A percentile compares a stretch with the other conserved stretches of the same genome.
Conservation (phyloP, 2,329 filamentous ascomycete species). For the Phyllosticta capitalensis region DNA sequence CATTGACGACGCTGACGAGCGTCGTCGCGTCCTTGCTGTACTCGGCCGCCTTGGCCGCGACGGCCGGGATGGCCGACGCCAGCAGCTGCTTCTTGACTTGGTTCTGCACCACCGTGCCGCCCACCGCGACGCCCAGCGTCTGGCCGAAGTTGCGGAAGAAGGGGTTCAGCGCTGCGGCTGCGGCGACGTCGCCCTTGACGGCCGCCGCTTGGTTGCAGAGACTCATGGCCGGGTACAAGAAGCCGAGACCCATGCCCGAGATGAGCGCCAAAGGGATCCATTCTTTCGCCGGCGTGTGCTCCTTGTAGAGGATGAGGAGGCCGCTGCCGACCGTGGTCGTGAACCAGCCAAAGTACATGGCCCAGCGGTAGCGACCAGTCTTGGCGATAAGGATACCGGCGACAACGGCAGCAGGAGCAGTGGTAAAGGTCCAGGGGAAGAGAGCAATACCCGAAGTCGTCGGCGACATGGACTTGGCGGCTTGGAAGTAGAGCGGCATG, state of each 20-base stretch:
- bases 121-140: conserved; percentile 40
- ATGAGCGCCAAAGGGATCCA: conserved; percentile 39
- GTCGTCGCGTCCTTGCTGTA: conserved; percentile 19
- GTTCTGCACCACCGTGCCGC: conserved; percentile 34
- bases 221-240: conserved; percentile 33
- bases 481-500: conserved; percentile 25
- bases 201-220: conserved; percentile 36
- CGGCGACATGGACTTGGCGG: conserved; percentile 16
- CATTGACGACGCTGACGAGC: conserved; percentile 19
- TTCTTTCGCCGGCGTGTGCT: conserved; percentile 24
- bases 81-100: conserved; percentile 16
- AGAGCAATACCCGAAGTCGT: conserved; percentile 19
- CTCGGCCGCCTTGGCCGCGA: conserved; percentile 15
- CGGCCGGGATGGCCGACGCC: neutral
- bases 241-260: conserved; percentile 32
- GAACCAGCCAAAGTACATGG: conserved; percentile 21
- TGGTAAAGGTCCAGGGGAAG: conserved; percentile 23
- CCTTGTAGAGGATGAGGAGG: conserved; percentile 32
- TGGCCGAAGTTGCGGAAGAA: conserved; percentile 41
- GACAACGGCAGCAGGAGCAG: conserved; percentile 17
- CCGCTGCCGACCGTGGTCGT: conserved; percentile 35
- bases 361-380: conserved; percentile 18
- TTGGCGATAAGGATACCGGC: conserved; percentile 18
- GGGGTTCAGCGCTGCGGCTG: conserved; percentile 30
- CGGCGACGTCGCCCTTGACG: conserved; percentile 28